A percentile compares a stretch with the other conserved stretches of the same genome.
These are phyloP conservation scores for Withania somnifera DNA, from an alignment of 305 asterid genomes.

Conservation along the genomic window DNA sequence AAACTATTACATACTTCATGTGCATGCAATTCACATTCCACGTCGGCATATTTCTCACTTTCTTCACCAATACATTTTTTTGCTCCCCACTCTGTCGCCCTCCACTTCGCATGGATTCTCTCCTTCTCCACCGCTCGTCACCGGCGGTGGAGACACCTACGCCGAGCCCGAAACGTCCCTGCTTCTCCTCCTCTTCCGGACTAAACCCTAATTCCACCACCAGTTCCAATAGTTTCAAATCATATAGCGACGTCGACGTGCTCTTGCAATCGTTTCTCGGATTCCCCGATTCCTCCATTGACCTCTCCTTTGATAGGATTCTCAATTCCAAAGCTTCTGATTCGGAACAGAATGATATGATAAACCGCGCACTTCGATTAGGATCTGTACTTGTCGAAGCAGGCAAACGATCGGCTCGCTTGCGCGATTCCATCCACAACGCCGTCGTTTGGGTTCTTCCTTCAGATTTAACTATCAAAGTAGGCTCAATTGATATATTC, in stretches of 20 bases:
- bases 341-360: conserved; percentile 36
- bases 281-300: conserved; percentile 46
- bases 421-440: conserved; percentile 55
- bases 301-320: conserved; percentile 52
- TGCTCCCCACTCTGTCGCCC: not conserved
- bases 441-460: conserved; percentile 60
- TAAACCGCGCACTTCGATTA: conserved; percentile 53
- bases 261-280: conserved; percentile 50
- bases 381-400: conserved; percentile 69
- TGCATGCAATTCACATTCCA: not conserved
- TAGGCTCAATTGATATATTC: not conserved
- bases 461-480: conserved; percentile 69
- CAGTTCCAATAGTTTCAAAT: conserved; percentile 6
- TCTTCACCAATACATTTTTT: not conserved
- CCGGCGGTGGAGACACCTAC: no score
- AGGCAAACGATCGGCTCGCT: conserved; percentile 57
- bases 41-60: conserved; percentile 4
- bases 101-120: no score
- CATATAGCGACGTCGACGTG: conserved; percentile 18
- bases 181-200: conserved; percentile 20
- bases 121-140: no score
- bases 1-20: no score
- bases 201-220: conserved; percentile 12
- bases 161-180: conserved; percentile 54
- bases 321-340: conserved; percentile 38